phyloP scores from a whole-genome alignment of 768 basidiomycete species.

The Vishniacozyma victoriae region DNA sequence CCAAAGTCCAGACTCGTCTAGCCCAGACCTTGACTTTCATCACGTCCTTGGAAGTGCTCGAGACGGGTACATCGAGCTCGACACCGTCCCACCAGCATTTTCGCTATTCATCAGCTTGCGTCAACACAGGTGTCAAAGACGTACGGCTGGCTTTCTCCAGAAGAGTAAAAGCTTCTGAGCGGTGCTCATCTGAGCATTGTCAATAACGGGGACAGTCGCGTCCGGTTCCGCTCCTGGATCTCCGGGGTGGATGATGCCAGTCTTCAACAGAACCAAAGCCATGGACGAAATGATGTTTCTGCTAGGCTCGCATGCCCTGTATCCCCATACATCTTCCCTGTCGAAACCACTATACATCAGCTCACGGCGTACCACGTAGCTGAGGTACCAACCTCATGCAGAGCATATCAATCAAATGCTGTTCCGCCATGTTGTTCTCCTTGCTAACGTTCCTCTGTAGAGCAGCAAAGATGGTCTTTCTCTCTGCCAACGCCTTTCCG shows the following conservation, averaged over 20 bases:
- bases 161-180: conserved; percentile 94
- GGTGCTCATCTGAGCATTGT: conserved; percentile 89
- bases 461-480: conserved; percentile 91
- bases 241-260: conserved; percentile 71
- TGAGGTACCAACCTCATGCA: conserved; percentile 78
- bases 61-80: conserved; percentile 71
- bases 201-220: conserved; percentile 62
- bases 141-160: conserved; percentile 98
- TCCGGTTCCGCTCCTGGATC: conserved; percentile 11
- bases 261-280: conserved; percentile 93
- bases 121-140: conserved; percentile 48
- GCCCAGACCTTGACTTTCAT: conserved; percentile 87
- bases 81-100: conserved; percentile 99
- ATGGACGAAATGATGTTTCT: conserved; percentile 98
- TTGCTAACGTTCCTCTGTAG: conserved; percentile 98
- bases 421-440: conserved; percentile 97
- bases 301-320: conserved; percentile 87
- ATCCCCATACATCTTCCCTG: conserved; percentile 97
- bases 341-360: conserved; percentile 71
- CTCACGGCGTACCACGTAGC: neutral
- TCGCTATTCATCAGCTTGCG: conserved; percentile 54
- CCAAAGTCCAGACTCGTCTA: conserved; percentile 94
- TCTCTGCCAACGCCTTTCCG: conserved; percentile 79
- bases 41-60: conserved; percentile 52
- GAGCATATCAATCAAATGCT: conserved; percentile 99